Evolutionary conservation across 148 eudicot species (phyloP), one percentile per base, ranked within the genome.

Genomic region (Rhododendron molle): DNA sequence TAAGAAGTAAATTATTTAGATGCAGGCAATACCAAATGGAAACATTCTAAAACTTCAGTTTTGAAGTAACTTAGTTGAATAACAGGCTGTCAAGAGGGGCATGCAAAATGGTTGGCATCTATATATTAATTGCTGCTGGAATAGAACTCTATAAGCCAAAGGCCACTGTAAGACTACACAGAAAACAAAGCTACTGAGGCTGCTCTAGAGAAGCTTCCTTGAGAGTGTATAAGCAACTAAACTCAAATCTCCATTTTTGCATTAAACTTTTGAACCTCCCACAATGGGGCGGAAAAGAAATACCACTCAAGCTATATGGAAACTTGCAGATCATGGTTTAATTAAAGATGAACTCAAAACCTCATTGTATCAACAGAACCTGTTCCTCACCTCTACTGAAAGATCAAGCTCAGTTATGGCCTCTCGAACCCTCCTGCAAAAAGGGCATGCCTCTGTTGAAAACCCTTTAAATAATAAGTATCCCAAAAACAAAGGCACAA

Each of bases 391-490:
- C 92, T 92, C 94, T 43, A 89, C 91, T 23, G 90, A 84, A 50
- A 92, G 90, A 83, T 92, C 92, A 81, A 92, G 92, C 86, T 92
- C 94, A 11, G 94, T 92, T 76, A 92, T 83, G 83, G 94, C 94
- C 87, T 92, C 94, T 46, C 94, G 91, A 72, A 92, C 94, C 88
- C 94, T 92, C 89, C 94, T 86, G 88, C 94, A 92, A 86, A 92
- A 92, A 49, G 94, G 94, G 91, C 94, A 92, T 88, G 94, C 94
- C 91, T 92, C 94, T 92, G 92, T 89, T 84, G 89, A 87, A 49
- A 83, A 73, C 76, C 83, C 87, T 54, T 74, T 71, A 46, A 84
- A 69, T 46, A 77, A 80, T 80, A 78, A 89, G 86, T 89, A 79
- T 82, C n/a, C 83, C 77, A 56, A 21, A 18, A 82, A 72, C 58